Evolutionary conservation across 2,329 filamentous ascomycete genomes (phyloP).

Genomic region (Neofusicoccum cordaticola): DNA sequence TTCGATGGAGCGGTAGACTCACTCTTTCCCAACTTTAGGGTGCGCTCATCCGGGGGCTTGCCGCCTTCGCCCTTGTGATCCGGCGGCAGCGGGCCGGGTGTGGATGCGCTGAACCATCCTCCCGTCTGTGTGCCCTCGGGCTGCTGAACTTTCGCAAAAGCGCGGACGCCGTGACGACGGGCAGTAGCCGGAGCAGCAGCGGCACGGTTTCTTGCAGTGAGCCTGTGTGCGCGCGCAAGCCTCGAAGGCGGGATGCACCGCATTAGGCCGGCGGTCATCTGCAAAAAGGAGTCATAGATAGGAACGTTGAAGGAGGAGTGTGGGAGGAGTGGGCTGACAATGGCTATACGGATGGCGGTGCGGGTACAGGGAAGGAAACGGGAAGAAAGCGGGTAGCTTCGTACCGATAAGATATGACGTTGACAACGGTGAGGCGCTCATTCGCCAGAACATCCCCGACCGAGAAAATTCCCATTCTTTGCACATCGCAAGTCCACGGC

Average conservation of each 20-base stretch:
- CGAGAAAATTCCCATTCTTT: not conserved
- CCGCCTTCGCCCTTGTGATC: slow-evolving; percentile 37
- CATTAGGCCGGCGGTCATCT: slow-evolving; percentile 46
- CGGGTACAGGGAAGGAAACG: slow-evolving; percentile 3
- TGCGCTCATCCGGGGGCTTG: slow-evolving; percentile 57
- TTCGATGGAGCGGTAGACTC: slow-evolving; percentile 23
- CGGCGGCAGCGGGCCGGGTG: slow-evolving; percentile 26
- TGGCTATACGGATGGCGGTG: not conserved
- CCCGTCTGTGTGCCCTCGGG: slow-evolving; percentile 34
- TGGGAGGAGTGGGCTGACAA: not conserved
- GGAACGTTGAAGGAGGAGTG: not conserved
- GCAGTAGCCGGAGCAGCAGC: slow-evolving; percentile 14
- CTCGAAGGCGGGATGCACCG: slow-evolving; percentile 41
- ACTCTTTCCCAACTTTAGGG: slow-evolving; percentile 62
- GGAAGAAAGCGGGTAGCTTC: not conserved
- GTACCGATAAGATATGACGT: not conserved
- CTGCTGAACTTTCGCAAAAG: slow-evolving; percentile 31
- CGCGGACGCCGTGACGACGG: slow-evolving; percentile 11
- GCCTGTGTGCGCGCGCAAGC: slow-evolving; percentile 21
- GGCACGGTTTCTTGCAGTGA: slow-evolving; percentile 20
- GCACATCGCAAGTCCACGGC: not conserved
- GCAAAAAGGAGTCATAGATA: slow-evolving; percentile 21
- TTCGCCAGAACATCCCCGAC: not conserved
- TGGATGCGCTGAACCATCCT: slow-evolving; percentile 45
- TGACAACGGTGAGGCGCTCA: slow-evolving; percentile 2